A percentile compares a stretch with the other conserved stretches of the same genome.
These are phyloP conservation scores for Wickerhamomyces chaumierensis DNA, from an alignment of 805 yeast genomes.

Conservation along the genomic window DNA sequence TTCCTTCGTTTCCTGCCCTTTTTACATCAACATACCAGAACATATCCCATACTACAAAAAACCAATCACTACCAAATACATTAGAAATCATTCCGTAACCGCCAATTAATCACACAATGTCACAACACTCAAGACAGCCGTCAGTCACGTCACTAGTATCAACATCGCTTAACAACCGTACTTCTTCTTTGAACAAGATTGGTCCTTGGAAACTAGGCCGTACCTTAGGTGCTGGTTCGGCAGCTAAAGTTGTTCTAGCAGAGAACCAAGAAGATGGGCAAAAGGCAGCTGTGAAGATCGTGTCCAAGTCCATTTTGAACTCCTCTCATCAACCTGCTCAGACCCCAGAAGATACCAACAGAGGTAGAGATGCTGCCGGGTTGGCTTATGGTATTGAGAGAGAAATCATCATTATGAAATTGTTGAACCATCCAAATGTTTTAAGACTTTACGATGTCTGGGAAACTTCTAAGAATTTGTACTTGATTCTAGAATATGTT, in stretches of 20 bases:
- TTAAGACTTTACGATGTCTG: conserved; percentile 93
- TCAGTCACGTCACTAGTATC: conserved; percentile 46
- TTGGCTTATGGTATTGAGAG: conserved; percentile 94
- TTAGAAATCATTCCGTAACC: too few relatives aligned
- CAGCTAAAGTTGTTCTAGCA: conserved; percentile 70
- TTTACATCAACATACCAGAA: too few relatives aligned
- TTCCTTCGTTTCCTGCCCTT: too few relatives aligned
- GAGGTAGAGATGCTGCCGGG: conserved; percentile 40
- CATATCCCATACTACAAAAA: too few relatives aligned
- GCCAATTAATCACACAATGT: too few relatives aligned
- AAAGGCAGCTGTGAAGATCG: conserved; percentile 75
- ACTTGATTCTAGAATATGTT: conserved; percentile 68
- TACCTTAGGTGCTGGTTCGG: conserved; percentile 73
- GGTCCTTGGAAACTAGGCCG: conserved; percentile 82
- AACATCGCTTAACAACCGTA: conserved; percentile 30
- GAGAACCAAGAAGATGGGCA: conserved; percentile 61
- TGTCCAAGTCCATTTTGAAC: conserved; percentile 48
- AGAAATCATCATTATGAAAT: conserved; percentile 94
- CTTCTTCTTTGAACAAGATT: conserved; percentile 31
- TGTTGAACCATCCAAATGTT: conserved; percentile 87
- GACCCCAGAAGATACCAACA: conserved; percentile 14
- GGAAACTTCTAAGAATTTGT: conserved; percentile 90
- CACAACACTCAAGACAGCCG: conserved; percentile 39
- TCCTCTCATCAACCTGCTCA: conserved; percentile 20
- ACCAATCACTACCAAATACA: too few relatives aligned